Base-by-base conservation (phyloP, 805 yeast species). In the Zygoascus tannicola region DNA sequence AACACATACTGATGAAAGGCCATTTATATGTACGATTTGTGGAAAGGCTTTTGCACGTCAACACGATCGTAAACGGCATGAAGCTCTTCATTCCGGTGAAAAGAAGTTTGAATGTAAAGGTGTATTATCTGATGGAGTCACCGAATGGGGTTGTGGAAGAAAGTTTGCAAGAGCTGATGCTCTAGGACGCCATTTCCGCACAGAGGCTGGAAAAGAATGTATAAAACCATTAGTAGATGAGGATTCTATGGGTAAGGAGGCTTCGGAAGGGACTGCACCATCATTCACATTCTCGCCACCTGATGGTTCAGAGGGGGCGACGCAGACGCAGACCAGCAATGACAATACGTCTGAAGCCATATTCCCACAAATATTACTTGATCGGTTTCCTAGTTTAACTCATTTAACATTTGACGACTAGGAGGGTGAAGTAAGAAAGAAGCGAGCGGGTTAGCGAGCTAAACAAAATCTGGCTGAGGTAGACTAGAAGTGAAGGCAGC, bases 131-230 rank as follows among this genome's bases (percentile, higher is more conserved):
- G 80, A 79, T 52, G 79, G 80, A 0, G 57, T 54, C 12, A 76
- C 80, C 3, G 62, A 64, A 50, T 81, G 90, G 88, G 90, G 88
- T 2, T 81, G 90, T 58, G 80, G 82, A 14, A 75, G 78, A 56
- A 68, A 71, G 50, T 82, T 82, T 60, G 86, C 88, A 4, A 66
- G 92, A 35, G 79, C 84, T 2, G 92, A 83, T 58, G 92, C 90
- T 0, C 67, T 82, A 34, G 78, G 83, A 2, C 70, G 90, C 41
- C 92, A 82, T 56, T 81, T 81, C 56, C 65, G 84, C 44, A 79
- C 88, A 2, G 90, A 81, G 47, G 75, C 83, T 0, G 92, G 92
- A 1, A 73, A 81, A 68, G 62, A 68, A 16, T 82, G 92, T 57
- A 74, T 82, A 42, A 66, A 71, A 47, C 84, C 85, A 2, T 65